These are phyloP conservation scores for Phycomyces nitens DNA, from an alignment of 192 early-diverging fungal genomes.

Conservation along the genomic window DNA sequence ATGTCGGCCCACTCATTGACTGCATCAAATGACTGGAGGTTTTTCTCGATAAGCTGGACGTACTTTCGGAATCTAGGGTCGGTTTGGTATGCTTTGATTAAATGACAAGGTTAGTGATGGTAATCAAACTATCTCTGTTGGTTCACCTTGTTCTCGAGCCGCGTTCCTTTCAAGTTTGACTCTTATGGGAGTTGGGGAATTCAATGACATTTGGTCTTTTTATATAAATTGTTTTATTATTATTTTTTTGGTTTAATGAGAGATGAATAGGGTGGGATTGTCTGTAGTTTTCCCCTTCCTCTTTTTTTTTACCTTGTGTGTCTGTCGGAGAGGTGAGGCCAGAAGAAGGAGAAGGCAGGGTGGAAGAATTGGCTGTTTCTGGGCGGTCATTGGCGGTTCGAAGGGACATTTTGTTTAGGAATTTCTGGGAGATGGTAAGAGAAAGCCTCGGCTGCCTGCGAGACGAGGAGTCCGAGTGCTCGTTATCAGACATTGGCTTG, in stretches of 20 bases:
- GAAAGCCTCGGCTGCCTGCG: neutral
- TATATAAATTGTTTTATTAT: neutral
- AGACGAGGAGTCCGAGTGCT: conserved; percentile 2
- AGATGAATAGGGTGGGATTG: too few species aligned
- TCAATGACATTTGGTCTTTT: neutral
- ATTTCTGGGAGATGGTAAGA: conserved; percentile 7
- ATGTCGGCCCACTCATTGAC: conserved; percentile 96
- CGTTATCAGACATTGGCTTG: conserved; percentile 9
- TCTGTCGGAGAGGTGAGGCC: neutral
- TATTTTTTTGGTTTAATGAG: neutral
- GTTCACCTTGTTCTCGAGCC: neutral
- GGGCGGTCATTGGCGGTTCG: neutral
- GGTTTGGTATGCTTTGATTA: conserved; percentile 30
- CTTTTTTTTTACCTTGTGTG: conserved; percentile 1
- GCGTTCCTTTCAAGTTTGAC: neutral
- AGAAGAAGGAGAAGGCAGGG: neutral
- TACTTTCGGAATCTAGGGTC: conserved; percentile 86
- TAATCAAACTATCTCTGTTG: neutral
- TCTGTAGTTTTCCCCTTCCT: neutral
- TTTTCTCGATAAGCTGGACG: conserved; percentile 75
- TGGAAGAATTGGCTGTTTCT: neutral
- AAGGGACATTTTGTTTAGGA: conserved; percentile 11
- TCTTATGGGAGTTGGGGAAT: neutral
- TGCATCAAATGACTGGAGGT: conserved; percentile 87
- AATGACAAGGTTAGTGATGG: neutral